These are phyloP conservation scores for Russula olivacea DNA, from an alignment of 768 basidiomycete species.

Conservation along the genomic window DNA sequence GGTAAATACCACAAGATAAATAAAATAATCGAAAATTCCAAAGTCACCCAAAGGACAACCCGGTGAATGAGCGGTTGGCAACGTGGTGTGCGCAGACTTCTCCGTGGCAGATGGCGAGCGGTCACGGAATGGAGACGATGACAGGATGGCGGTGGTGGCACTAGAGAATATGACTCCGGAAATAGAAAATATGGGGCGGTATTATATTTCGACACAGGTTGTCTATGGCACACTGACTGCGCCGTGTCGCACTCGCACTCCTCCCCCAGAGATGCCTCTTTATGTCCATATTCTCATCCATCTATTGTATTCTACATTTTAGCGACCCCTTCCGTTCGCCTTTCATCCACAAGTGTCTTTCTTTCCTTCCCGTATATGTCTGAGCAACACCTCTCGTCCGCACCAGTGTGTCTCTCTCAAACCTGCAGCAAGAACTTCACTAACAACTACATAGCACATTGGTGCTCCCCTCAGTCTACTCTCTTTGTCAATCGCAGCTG, in stretches of 20 bases:
- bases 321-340: neutral
- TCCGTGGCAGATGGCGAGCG: neutral
- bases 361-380: slow-evolving; percentile 14
- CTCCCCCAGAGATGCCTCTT: slow-evolving; percentile 21
- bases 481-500: slow-evolving; percentile 61
- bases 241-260: neutral
- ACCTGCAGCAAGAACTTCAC: neutral
- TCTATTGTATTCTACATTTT: slow-evolving; percentile 18
- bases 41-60: neutral
- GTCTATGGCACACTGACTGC: slow-evolving; percentile 21
- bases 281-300: slow-evolving; percentile 18
- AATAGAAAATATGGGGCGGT: neutral
- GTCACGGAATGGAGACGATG: neutral
- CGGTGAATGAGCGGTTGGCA: neutral
- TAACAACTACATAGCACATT: slow-evolving; percentile 4
- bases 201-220: neutral
- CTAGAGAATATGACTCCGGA: neutral
- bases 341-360: neutral
- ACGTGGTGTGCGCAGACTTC: neutral
- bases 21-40: neutral
- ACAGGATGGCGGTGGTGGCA: neutral
- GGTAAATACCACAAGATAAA: neutral
- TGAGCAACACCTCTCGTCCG: neutral
- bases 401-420: slow-evolving; percentile 13
- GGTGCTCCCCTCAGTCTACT: slow-evolving; percentile 44